Evolutionary conservation across 495 filamentous ascomycete species (phyloP), one percentile per base, ranked within the genome.

Genomic region (Annulohypoxylon nitens): DNA sequence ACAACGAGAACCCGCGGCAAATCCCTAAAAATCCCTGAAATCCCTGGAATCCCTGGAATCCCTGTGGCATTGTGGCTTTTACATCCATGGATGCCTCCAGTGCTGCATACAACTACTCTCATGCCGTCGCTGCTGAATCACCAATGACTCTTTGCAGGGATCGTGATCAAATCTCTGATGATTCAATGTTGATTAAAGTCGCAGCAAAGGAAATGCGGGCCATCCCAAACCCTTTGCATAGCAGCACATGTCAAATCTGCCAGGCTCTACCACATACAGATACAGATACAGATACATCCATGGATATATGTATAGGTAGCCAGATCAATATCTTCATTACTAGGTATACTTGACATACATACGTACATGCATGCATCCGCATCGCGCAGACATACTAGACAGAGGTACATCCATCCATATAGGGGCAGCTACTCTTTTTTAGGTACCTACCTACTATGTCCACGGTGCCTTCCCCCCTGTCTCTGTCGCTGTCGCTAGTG

Each of bases 31-130:
- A 43, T 43, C 39, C 36, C 8, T 39, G 34, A 36, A 7, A 36
- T 36, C 34, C 37, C 37, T 41, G 37, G 12, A 11, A 73, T 73
- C 64, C 70, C 68, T 73, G 70, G 12, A 11, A 73, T 73, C 64
- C 70, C 68, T 73, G 70, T 73, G 70, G 64, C 70, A 64, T 73
- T 64, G 60, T 73, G 70, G 60, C 64, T 69, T 69, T 55, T 64
- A 65, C 51, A 39, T 67, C 20, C 23, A 30, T 23, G 20, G 20
- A 10, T 54, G 20, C 51, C 16, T 37, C 47, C 47, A 50, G 20
- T 16, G 20, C 20, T 26, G 50, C 50, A 14, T 9, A n/a, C n/a
- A n/a, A n/a, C n/a, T n/a, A 34, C 41, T 30, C 57, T 48, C 39
- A 34, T 37, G 11, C 45, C 50, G 61, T 47, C 61, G 61, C 45